A percentile compares a stretch with the other conserved stretches of the same genome.
phyloP scores from a whole-genome alignment of 495 filamentous ascomycete species.

The Aspergillus avenaceus region DNA sequence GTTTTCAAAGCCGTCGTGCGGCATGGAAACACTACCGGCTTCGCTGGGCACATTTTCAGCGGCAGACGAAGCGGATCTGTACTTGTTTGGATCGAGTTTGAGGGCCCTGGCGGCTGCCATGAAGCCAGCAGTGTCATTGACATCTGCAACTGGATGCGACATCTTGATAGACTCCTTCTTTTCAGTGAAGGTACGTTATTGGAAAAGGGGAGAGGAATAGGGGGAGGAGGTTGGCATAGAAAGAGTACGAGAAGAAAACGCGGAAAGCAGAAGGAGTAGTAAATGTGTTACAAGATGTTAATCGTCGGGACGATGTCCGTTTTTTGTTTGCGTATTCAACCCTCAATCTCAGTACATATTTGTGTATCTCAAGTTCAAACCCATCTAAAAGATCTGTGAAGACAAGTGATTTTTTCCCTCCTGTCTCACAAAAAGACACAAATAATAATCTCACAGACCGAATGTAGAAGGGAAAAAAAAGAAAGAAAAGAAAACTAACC shows the following conservation, averaged over 20 bases:
- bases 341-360: too few species aligned
- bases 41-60: constrained; percentile 1
- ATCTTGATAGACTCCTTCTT: neutral
- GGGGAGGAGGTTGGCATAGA: neutral
- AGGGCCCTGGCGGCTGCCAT: constrained; percentile 21
- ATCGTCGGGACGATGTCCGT: neutral
- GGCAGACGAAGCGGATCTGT: neutral
- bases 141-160: constrained; percentile 11
- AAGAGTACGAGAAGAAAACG: neutral
- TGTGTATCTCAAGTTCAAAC: too few species aligned
- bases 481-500: constrained; percentile 6
- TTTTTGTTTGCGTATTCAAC: too few species aligned
- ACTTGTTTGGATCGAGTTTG: constrained; percentile 3
- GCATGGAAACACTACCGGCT: neutral
- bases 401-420: too few species aligned
- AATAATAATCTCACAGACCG: too few species aligned
- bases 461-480: neutral
- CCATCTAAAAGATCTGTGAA: too few species aligned
- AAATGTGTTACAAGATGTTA: neutral
- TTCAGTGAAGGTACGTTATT: neutral
- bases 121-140: constrained; percentile 24
- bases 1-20: neutral
- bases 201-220: neutral
- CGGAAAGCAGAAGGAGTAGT: neutral
- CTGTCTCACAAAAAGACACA: too few species aligned